These are phyloP conservation scores for Cnidoscolus chayamansa DNA, from an alignment of 441 rosid genomes.

Conservation along the genomic window DNA sequence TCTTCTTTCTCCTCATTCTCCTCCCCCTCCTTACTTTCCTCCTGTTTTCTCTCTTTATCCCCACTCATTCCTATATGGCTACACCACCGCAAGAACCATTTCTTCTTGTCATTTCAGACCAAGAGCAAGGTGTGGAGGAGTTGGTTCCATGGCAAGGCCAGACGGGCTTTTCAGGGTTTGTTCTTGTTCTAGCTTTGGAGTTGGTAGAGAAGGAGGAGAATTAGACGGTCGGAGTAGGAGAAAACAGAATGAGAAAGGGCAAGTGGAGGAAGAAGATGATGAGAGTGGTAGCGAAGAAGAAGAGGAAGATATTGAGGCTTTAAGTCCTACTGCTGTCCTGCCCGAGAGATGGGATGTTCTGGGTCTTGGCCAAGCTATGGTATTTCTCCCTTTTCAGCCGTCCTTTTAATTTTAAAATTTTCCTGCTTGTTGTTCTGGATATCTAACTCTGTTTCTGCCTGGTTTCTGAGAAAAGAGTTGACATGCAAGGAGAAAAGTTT, in stretches of 20 bases:
- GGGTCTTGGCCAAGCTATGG: constrained; percentile 99
- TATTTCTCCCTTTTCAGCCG: constrained; percentile 15
- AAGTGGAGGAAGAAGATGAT: constrained; percentile 22
- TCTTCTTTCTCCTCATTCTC: constrained; percentile 9
- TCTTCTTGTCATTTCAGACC: constrained; percentile 25
- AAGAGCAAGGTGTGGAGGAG: constrained; percentile 17
- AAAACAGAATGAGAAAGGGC: background rate
- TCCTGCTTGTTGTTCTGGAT: background rate
- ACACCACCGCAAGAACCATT: constrained; percentile 15
- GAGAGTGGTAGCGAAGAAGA: constrained; percentile 28
- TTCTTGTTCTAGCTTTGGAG: constrained; percentile 20
- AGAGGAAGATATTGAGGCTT: no score
- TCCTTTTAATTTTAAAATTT: background rate
- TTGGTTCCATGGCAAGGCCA: constrained; percentile 33
- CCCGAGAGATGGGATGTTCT: constrained; percentile 90
- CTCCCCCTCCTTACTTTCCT: constrained; percentile 30
- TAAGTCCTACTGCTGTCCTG: constrained; percentile 27
- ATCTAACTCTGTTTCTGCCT: background rate
- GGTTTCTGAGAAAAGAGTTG: no score
- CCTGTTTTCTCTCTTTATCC: constrained; percentile 43
- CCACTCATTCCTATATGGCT: constrained; percentile 34
- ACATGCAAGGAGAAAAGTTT: background rate
- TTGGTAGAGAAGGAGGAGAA: constrained; percentile 15
- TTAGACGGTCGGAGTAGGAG: constrained; percentile 5
- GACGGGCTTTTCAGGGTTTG: constrained; percentile 30